Base-by-base conservation (phyloP, 495 filamentous ascomycete genomes). In the Jackrogersella multiformis region DNA sequence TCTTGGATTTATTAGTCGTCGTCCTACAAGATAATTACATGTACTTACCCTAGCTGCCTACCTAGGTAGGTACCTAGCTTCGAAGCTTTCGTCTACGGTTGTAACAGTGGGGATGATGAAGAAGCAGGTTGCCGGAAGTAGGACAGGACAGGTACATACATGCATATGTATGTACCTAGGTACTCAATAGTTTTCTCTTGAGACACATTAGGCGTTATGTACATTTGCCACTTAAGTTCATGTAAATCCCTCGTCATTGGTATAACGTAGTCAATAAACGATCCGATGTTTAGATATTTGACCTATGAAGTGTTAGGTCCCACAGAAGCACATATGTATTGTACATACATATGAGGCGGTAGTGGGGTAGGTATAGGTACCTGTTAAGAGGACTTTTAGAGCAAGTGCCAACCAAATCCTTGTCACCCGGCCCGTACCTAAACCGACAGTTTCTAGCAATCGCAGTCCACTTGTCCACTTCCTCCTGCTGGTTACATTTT, bases 401-500 rank as follows among this genome's bases (percentile, higher is more conserved):
- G n/a, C n/a, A n/a, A n/a, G n/a, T n/a, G n/a, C n/a, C n/a, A n/a
- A n/a, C n/a, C n/a, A n/a, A 16, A 57, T 48, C 66, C 66, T 28
- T 59, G 66, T 64, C 62, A 18, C 32, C 60, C 66, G 60, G 66
- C 12, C 66, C 61, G 61, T 61, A 64, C 61, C 61, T 56, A 53
- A 53, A 23, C 61, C 60, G 49, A 61, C 64, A 4, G 12, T 54
- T 48, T 64, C 60, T 57, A 30, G 30, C 66, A 60, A 30, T 46
- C 56, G 51, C 35, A 64, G 66, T 51, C 56, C 60, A 60, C 46
- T 69, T 55, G 35, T 20, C 20, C 39, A n/a, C n/a, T n/a, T n/a
- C n/a, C n/a, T n/a, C n/a, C n/a, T n/a, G n/a, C n/a, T n/a, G n/a
- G n/a, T n/a, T n/a, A n/a, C n/a, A n/a, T 49, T 52, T 60, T 56